phyloP scores from a whole-genome alignment of 108 stramenopile genomes.

The Cyclotella choctawhatcheeana region DNA sequence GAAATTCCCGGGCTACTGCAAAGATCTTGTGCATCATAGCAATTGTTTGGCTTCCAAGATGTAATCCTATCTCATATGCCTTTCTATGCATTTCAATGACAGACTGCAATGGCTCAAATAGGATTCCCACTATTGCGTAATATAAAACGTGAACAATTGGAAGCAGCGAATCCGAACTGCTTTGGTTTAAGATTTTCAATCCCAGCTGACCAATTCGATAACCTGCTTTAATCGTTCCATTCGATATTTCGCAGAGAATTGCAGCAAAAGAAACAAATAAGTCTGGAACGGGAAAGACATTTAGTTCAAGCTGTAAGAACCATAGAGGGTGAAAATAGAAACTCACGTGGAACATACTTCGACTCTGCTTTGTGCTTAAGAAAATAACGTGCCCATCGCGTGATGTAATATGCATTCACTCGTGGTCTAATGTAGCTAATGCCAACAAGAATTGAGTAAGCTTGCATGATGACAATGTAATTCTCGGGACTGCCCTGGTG shows the following conservation, averaged over 20 bases:
- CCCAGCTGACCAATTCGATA: conserved; percentile 27
- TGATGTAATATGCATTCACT: background rate
- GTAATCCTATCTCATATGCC: conserved; percentile 29
- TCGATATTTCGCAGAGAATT: conserved; percentile 11
- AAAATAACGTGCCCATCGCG: too few relatives aligned
- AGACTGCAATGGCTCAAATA: conserved; percentile 29
- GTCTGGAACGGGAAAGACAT: background rate
- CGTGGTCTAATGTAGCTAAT: too few relatives aligned
- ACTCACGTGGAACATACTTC: too few relatives aligned
- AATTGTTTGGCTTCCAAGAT: conserved; percentile 12
- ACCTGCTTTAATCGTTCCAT: background rate
- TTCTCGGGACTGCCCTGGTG: too few relatives aligned
- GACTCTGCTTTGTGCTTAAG: too few relatives aligned
- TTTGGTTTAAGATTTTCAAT: conserved; percentile 14
- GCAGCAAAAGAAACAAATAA: conserved; percentile 20
- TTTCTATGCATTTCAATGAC: conserved; percentile 26
- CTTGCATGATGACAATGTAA: too few relatives aligned
- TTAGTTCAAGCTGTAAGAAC: too few relatives aligned
- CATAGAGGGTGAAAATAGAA: too few relatives aligned
- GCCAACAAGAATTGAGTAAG: too few relatives aligned
- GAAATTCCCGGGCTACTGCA: conserved; percentile 6
- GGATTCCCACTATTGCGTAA: conserved; percentile 20
- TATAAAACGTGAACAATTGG: background rate
- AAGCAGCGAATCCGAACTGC: background rate
- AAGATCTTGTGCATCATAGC: conserved; percentile 20